Evolutionary conservation across 2,329 filamentous ascomycete species (phyloP).

Genomic region (Clonostachys byssicola): DNA sequence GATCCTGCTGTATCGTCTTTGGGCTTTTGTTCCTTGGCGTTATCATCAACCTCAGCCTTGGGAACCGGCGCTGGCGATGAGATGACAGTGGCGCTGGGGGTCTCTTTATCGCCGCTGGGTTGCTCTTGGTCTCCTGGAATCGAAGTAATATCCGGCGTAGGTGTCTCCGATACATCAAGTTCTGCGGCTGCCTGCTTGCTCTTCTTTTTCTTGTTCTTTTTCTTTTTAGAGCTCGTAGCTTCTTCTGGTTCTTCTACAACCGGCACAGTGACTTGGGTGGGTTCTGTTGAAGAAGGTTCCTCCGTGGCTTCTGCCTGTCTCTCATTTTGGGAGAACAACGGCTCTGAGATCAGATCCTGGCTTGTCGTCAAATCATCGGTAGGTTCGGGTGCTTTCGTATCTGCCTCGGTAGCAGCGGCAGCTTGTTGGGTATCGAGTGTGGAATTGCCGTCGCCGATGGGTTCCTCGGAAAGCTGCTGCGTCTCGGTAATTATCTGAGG

Average conservation of each 20-base stretch:
- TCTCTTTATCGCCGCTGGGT: too few relatives aligned
- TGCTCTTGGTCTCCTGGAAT: too few relatives aligned
- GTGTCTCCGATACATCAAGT: conserved; percentile 2
- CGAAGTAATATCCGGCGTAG: neutral
- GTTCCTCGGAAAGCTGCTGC: neutral
- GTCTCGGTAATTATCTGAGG: neutral
- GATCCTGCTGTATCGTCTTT: too few relatives aligned
- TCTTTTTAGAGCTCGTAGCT: neutral
- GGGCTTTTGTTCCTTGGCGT: too few relatives aligned
- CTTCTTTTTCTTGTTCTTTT: conserved; percentile 4
- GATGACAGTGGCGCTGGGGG: too few relatives aligned
- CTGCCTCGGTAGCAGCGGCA: too few relatives aligned
- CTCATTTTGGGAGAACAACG: conserved; percentile 23
- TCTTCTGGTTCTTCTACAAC: neutral
- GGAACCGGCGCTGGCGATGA: neutral
- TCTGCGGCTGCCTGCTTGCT: conserved; percentile 4
- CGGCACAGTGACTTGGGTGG: neutral
- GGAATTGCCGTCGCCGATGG: too few relatives aligned
- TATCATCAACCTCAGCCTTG: neutral
- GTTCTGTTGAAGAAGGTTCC: conserved; percentile 3
- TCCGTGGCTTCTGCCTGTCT: conserved; percentile 14
- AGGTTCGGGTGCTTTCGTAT: too few relatives aligned
- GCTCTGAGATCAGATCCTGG: conserved; percentile 16
- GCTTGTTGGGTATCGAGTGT: too few relatives aligned
- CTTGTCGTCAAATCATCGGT: conserved; percentile 6